A percentile compares a stretch with the other conserved stretches of the same genome.
These are phyloP conservation scores for Sisymbrium altissimum DNA, from an alignment of 345 rosid species.

Conservation along the genomic window DNA sequence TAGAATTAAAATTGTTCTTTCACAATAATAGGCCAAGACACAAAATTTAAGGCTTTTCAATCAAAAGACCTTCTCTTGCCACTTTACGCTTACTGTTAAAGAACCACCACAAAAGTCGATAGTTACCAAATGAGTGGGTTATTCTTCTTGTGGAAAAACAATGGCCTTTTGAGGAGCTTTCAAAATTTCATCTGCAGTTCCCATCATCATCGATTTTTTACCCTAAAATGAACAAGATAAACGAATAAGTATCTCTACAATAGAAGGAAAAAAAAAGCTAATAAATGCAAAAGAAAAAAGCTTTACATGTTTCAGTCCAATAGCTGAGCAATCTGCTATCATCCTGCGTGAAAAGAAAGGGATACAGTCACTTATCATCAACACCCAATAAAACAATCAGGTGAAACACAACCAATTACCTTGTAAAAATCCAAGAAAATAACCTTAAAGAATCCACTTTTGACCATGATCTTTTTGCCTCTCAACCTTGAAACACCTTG, in stretches of 20 bases:
- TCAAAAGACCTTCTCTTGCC: too few species aligned
- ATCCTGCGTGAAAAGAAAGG: constrained; percentile 67
- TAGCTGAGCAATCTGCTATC: constrained; percentile 82
- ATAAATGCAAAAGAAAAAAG: not conserved
- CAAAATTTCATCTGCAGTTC: constrained; percentile 92
- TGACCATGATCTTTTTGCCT: constrained; percentile 98
- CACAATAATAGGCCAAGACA: too few species aligned
- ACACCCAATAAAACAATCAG: too few species aligned
- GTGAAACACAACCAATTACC: not conserved
- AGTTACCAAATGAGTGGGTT: constrained; percentile 61
- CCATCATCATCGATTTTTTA: constrained; percentile 99
- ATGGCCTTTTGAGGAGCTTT: constrained; percentile 94
- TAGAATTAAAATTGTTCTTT: too few species aligned
- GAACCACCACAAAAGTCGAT: too few species aligned
- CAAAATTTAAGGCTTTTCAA: too few species aligned
- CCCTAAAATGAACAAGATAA: constrained; percentile 49
- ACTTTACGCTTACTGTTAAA: too few species aligned
- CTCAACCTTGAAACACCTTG: constrained; percentile 75
- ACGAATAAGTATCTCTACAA: too few species aligned
- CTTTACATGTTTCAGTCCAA: constrained; percentile 77
- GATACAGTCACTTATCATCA: too few species aligned
- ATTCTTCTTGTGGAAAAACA: constrained; percentile 91
- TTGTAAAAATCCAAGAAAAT: not conserved
- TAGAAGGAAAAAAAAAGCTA: not conserved
- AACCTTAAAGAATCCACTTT: constrained; percentile 94